Conservation (phyloP, 2,329 filamentous ascomycete genomes). For the Phoma sp. region DNA sequence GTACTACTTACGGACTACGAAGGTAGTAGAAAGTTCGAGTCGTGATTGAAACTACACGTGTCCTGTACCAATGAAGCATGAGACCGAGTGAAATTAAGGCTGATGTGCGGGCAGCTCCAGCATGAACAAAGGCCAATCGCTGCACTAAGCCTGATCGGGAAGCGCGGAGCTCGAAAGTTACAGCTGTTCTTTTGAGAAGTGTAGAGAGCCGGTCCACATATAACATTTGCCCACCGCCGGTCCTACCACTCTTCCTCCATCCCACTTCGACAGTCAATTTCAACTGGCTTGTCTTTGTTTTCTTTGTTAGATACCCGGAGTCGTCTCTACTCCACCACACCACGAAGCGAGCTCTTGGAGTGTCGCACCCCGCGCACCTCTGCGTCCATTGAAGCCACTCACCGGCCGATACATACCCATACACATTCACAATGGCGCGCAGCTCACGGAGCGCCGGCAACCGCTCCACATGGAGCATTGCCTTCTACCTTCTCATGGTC, state of each 20-base stretch:
- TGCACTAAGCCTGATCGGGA: slow-evolving; percentile 28
- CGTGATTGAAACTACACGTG: slow-evolving; percentile 35
- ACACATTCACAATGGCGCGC: slow-evolving; percentile 60
- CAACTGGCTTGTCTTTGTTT: slow-evolving; percentile 31
- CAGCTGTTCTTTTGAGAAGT: slow-evolving; percentile 42
- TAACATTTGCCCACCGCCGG: slow-evolving; percentile 36
- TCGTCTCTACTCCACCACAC: slow-evolving; percentile 23
- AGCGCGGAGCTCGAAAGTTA: slow-evolving; percentile 31
- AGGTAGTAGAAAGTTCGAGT: slow-evolving; percentile 27
- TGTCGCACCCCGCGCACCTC: slow-evolving; percentile 24
- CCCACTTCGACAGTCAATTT: slow-evolving; percentile 24
- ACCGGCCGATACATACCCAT: slow-evolving; percentile 23
- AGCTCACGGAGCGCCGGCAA: slow-evolving; percentile 69
- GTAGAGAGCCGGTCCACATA: slow-evolving; percentile 33
- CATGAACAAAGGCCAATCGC: slow-evolving; percentile 14
- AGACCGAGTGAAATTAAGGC: slow-evolving; percentile 38
- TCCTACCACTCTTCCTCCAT: slow-evolving; percentile 27
- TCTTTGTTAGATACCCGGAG: slow-evolving; percentile 40
- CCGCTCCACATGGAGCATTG: slow-evolving; percentile 82
- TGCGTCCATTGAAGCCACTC: slow-evolving; percentile 26
- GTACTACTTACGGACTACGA: slow-evolving; percentile 9
- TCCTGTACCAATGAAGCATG: slow-evolving; percentile 36
- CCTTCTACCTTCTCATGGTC: slow-evolving; percentile 90
- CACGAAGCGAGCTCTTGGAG: slow-evolving; percentile 34
- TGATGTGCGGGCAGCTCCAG: slow-evolving; percentile 30